These are phyloP conservation scores for Firmiana major DNA, from an alignment of 345 rosid species.

Conservation along the genomic window DNA sequence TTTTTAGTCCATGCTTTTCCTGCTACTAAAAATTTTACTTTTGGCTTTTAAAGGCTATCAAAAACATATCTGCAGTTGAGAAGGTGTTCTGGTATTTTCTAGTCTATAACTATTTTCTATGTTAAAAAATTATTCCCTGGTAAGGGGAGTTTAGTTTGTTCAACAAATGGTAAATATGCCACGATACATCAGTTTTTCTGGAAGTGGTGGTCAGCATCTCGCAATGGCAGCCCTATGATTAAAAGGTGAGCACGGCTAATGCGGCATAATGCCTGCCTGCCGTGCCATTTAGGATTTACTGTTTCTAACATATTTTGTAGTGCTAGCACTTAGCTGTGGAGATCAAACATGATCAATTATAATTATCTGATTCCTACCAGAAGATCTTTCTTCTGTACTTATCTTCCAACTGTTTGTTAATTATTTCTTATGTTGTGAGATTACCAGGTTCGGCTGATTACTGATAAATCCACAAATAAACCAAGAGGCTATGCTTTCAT, in stretches of 20 bases:
- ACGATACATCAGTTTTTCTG: constrained; percentile 72
- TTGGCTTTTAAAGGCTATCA: constrained; percentile 69
- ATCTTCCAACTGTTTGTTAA: constrained; percentile 22
- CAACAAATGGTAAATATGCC: constrained; percentile 67
- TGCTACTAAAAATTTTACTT: constrained; percentile 54
- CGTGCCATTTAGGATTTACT: constrained; percentile 76
- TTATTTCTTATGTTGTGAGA: constrained; percentile 33
- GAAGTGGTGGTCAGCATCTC: constrained; percentile 92
- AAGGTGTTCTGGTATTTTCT: constrained; percentile 78
- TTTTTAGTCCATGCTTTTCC: constrained; percentile 39
- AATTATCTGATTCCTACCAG: constrained; percentile 15
- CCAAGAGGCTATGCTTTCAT: constrained; percentile 97
- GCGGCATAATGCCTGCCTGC: constrained; percentile 74
- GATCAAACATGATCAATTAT: not conserved
- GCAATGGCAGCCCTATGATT: constrained; percentile 76
- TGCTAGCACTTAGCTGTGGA: constrained; percentile 32
- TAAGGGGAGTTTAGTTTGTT: constrained; percentile 85
- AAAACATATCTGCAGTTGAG: constrained; percentile 74
- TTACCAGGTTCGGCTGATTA: constrained; percentile 73
- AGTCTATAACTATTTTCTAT: constrained; percentile 30
- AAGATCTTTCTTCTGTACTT: not conserved
- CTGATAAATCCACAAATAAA: constrained; percentile 70
- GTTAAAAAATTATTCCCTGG: constrained; percentile 75
- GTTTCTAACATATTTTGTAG: constrained; percentile 23
- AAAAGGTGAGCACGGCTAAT: constrained; percentile 98